Conservation (phyloP, 768 basidiomycete species). For the Holtermannia corniformis region DNA sequence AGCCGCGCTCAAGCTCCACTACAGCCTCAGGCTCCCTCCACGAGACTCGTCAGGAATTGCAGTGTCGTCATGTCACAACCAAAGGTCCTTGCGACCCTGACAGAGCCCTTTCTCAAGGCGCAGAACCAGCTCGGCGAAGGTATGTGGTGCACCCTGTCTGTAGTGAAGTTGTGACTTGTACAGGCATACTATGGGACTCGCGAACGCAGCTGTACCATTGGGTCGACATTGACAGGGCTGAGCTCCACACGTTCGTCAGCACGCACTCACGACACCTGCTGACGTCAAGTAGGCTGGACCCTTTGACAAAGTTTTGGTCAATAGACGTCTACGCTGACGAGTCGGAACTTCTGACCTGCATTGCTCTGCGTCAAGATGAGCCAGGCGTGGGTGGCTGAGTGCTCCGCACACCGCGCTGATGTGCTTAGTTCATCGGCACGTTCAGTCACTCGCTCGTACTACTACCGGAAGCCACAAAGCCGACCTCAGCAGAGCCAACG, state of each 20-base stretch:
- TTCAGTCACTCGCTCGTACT: constrained; percentile 22
- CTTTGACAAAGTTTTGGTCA: constrained; percentile 20
- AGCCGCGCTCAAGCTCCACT: no score
- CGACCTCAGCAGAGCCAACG: constrained; percentile 9
- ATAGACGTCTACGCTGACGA: constrained; percentile 29
- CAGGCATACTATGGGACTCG: constrained; percentile 36
- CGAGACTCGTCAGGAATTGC: no score
- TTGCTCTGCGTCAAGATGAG: constrained; percentile 16
- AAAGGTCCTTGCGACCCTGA: not conserved
- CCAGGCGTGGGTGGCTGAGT: constrained; percentile 12
- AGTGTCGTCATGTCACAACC: not conserved
- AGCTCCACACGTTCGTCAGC: constrained; percentile 36
- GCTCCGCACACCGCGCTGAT: constrained; percentile 1
- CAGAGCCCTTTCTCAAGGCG: constrained; percentile 24
- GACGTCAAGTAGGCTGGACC: constrained; percentile 19
- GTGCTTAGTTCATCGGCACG: constrained; percentile 25
- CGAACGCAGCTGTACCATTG: constrained; percentile 31
- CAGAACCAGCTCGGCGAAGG: constrained; percentile 35
- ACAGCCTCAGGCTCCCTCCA: no score
- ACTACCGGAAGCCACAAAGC: constrained; percentile 21
- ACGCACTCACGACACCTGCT: not conserved
- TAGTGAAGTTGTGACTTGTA: not conserved
- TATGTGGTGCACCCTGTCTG: constrained; percentile 6
- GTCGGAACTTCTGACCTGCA: constrained; percentile 15
- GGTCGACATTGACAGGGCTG: constrained; percentile 29